phyloP scores from a whole-genome alignment of 495 filamentous ascomycete species.

The Aeminium ludgeri region DNA sequence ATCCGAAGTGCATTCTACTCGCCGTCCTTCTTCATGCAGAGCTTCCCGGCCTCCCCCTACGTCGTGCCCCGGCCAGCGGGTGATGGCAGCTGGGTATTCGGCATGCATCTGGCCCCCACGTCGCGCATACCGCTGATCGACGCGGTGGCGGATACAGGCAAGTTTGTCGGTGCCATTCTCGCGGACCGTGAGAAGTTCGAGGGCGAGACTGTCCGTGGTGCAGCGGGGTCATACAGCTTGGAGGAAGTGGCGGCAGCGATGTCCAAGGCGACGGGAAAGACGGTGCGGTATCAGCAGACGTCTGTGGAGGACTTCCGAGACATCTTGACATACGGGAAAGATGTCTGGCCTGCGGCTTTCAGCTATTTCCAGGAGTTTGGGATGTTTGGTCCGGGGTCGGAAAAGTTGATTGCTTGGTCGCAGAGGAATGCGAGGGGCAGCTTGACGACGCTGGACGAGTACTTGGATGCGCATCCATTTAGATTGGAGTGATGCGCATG shows the following conservation, averaged over 20 bases:
- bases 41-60: constrained; percentile 23
- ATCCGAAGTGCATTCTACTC: constrained; percentile 32
- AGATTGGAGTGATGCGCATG: neutral
- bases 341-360: constrained; percentile 21
- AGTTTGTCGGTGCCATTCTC: constrained; percentile 36
- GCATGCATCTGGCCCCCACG: constrained; percentile 20
- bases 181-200: constrained; percentile 34
- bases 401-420: constrained; percentile 28
- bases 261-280: constrained; percentile 31
- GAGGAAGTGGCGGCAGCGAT: constrained; percentile 26
- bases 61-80: constrained; percentile 15
- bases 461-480: constrained; percentile 1
- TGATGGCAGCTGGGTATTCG: constrained; percentile 24
- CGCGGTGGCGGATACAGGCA: constrained; percentile 31
- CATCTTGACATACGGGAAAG: constrained; percentile 15
- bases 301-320: constrained; percentile 24
- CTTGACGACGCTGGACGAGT: constrained; percentile 33
- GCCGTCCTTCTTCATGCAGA: constrained; percentile 35
- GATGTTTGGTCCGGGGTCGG: constrained; percentile 29
- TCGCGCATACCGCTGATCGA: constrained; percentile 30
- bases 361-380: constrained; percentile 25
- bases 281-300: constrained; percentile 30
- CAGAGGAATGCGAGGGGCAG: constrained; percentile 25
- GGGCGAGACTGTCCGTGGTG: constrained; percentile 30
- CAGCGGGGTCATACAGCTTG: constrained; percentile 24